Percentiles rank a stretch among this genome's conserved stretches.
phyloP scores from a whole-genome alignment of 1,139 yeast species.

The Geotrichum bryndzae region DNA sequence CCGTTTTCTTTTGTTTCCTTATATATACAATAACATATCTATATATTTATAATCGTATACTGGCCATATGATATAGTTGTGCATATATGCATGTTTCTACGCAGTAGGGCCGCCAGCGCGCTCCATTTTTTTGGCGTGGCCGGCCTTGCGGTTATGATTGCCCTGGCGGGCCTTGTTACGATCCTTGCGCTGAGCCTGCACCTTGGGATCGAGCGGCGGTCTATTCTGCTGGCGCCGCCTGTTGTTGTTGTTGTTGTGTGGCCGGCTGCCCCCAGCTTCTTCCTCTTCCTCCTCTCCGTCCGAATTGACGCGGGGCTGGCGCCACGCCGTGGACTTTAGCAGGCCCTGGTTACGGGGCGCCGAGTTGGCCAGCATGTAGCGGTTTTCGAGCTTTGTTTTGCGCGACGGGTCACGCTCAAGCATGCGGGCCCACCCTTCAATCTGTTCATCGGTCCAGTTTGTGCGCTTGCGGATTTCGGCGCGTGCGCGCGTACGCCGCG shows the following conservation, averaged over 20 bases:
- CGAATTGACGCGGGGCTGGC: conserved; percentile 10
- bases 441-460: conserved; percentile 80
- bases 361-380: conserved; percentile 40
- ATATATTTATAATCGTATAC: background rate
- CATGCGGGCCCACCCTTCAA: conserved; percentile 90
- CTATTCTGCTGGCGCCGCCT: conserved; percentile 4
- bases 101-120: conserved; percentile 22
- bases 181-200: conserved; percentile 37
- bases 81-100: background rate
- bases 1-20: background rate
- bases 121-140: conserved; percentile 51
- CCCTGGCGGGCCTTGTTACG: conserved; percentile 52
- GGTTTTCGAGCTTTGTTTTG: conserved; percentile 51
- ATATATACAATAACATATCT: background rate
- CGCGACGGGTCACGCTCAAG: conserved; percentile 58
- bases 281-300: conserved; percentile 3
- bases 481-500: conserved; percentile 51
- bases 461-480: conserved; percentile 47
- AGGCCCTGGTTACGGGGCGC: conserved; percentile 1
- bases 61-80: background rate
- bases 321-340: conserved; percentile 21
- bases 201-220: conserved; percentile 4
- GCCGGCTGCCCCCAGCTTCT: background rate
- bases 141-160: conserved; percentile 59
- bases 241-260: conserved; percentile 5